Conservation (phyloP, 208 protist species). For the Wallacemonas sp. region DNA sequence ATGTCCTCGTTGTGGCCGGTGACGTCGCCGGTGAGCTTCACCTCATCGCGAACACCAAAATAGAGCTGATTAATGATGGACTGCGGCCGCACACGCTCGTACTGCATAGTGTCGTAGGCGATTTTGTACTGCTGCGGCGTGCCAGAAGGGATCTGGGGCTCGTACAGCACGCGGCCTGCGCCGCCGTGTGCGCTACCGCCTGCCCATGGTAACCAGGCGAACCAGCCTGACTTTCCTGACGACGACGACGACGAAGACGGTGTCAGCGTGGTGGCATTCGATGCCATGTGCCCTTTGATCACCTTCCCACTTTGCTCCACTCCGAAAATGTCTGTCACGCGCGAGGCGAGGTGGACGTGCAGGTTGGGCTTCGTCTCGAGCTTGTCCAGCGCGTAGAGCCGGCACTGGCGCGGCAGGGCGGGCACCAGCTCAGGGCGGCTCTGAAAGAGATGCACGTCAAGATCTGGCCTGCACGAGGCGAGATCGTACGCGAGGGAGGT, state of each 20-base stretch:
- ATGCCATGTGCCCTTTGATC: constrained; percentile 6
- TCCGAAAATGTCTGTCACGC: constrained; percentile 58
- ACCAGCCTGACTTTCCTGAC: not conserved
- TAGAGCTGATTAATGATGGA: constrained; percentile 79
- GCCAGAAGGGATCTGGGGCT: constrained; percentile 4
- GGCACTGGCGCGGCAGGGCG: constrained; percentile 51
- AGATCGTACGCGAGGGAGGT: constrained; percentile 72
- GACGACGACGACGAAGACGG: not conserved
- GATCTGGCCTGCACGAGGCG: constrained; percentile 47
- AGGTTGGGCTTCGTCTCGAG: constrained; percentile 54
- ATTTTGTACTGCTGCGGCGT: constrained; percentile 43
- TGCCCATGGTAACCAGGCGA: constrained; percentile 5
- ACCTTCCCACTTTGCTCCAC: constrained; percentile 24
- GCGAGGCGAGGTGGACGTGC: constrained; percentile 43
- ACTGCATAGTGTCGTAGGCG: constrained; percentile 54
- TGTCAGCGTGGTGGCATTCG: not conserved
- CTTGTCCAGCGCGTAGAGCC: constrained; percentile 58
- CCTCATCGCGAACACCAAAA: constrained; percentile 53
- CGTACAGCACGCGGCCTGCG: constrained; percentile 8
- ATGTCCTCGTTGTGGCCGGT: constrained; percentile 28
- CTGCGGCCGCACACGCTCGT: constrained; percentile 39
- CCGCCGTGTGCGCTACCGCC: not conserved
- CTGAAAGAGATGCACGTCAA: constrained; percentile 80
- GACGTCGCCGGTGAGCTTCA: constrained; percentile 33
- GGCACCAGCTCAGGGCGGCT: constrained; percentile 65